These are phyloP conservation scores for Aureobasidium pullulans DNA, from an alignment of 2,329 filamentous ascomycete genomes.

Conservation along the genomic window DNA sequence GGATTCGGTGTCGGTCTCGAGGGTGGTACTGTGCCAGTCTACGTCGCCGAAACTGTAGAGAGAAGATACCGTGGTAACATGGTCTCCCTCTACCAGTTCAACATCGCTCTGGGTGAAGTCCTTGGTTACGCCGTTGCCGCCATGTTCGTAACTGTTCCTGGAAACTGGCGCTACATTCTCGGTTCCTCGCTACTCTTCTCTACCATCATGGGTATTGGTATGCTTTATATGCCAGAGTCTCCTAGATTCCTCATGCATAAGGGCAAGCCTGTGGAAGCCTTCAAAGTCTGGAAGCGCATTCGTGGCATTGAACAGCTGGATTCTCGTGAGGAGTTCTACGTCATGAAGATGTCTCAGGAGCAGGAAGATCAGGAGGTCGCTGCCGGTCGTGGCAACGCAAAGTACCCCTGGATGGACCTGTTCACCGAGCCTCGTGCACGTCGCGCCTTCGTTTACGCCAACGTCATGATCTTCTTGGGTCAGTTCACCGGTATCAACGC, in stretches of 20 bases:
- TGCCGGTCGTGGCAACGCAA: constrained; percentile 46
- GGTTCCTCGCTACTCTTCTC: constrained; percentile 33
- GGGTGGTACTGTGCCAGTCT: constrained; percentile 66
- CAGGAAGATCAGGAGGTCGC: constrained; percentile 45
- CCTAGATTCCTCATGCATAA: constrained; percentile 67
- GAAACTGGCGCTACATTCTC: constrained; percentile 68
- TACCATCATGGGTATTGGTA: constrained; percentile 41
- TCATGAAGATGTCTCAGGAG: constrained; percentile 59
- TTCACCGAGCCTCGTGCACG: constrained; percentile 62
- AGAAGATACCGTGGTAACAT: constrained; percentile 61
- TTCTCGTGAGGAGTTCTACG: constrained; percentile 61
- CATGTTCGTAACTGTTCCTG: constrained; percentile 61
- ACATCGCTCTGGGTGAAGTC: constrained; percentile 68
- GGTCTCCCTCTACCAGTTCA: constrained; percentile 68
- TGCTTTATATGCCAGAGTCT: constrained; percentile 64
- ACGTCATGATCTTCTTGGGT: constrained; percentile 62
- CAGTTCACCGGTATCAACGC: constrained; percentile 64
- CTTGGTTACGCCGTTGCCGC: constrained; percentile 66
- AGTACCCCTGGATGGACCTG: constrained; percentile 66
- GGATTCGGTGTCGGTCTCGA: constrained; percentile 63
- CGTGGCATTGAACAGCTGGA: constrained; percentile 52
- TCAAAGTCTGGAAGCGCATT: constrained; percentile 65
- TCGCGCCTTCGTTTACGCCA: constrained; percentile 59
- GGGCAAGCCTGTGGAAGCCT: constrained; percentile 51
- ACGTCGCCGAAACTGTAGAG: constrained; percentile 66